Base-by-base conservation (phyloP, 176 grass and related monocot species). In the Carex littledalei region DNA sequence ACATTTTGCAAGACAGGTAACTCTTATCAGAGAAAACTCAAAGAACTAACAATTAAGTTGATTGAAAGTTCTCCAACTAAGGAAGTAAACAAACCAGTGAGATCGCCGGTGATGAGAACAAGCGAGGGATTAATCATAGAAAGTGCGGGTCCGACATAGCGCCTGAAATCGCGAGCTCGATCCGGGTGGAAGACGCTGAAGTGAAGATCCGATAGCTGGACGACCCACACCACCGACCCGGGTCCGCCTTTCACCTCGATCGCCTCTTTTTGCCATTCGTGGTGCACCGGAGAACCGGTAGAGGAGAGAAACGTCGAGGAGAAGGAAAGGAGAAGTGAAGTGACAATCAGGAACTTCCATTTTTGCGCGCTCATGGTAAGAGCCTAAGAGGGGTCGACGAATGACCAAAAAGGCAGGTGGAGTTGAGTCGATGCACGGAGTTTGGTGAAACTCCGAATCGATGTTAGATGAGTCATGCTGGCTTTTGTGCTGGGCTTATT, bases 181-280 rank as follows among this genome's bases (percentile, higher is more conserved):
- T 98, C 96, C 57, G 93, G 93, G 68, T 98, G 87, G 91, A 94
- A 92, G 85, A 95, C 87, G 90, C 96, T 98, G 85, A 98, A 92
- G 84, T 98, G 93, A 88, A 98, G 96, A 91, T 95, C 96, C 61
- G 96, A 95, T 3, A 98, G 83, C 86, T 98, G 96, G 67, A 83
- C 93, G 65, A 86, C 91, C 96, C 96, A 98, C 43, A 95, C 90
- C 61, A 95, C 89, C 83, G 91, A 91, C 1, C 81, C 84, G 39
- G 96, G 93, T 63, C 60, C 88, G 68, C 85, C 93, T 81, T 89
- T 80, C 72, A 94, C 90, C 84, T 92, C 87, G 67, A 89, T 84
- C 66, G 86, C 87, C 20, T 69, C 85, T 35, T 86, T 54, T 29
- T 31, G 31, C n/a, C 64, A 73, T 29, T 21, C 54, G 2, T 20